Evolutionary conservation across 306 rosid species (phyloP), one percentile per base, ranked within the genome.

Genomic region (Argentina anserina): DNA sequence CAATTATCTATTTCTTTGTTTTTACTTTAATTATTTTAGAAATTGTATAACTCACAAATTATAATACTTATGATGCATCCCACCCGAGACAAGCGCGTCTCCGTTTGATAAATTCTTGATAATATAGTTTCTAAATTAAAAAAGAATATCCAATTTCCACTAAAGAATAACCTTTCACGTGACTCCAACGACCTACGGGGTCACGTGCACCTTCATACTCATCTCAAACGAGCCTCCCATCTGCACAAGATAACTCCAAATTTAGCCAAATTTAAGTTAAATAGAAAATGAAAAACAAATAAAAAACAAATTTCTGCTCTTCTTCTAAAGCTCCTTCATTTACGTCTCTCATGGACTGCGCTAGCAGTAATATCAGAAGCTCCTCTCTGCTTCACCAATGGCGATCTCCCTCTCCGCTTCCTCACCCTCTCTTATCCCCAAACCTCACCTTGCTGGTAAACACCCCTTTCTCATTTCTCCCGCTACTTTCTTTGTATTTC

Each of bases 321-420:
- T 49, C 45, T 63, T 63, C 42, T 49, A 26, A 26, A 18, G 70
- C 67, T 13, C 39, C 28, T 55, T 41, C 55, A 15, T 47, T 67
- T 28, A 43, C 39, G 40, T 65, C 50, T 69, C 60, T 34, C n/a
- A 94, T 95, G 99, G 88, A 84, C 77, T 84, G 82, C 73, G 75
- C 81, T 64, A 79, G 87, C 75, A 69, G 86, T 79, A 84, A 84
- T 85, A 85, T 83, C 87, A 78, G 84, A 78, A 71, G 82, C 80
- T 85, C 95, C 58, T 75, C 92, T 70, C 76, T 76, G 65, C 73
- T 84, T 25, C 86, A 85, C 70, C 87, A 84, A 75, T 84, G 84
- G 63, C 55, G 72, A 41, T 84, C 84, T 41, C 80, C 89, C 31
- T 87, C 69, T 80, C 85, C 73, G 3, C 78, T 85, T 70, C 85